Conservation (phyloP, 1,139 yeast species). For the Suhomyces terraborum region DNA sequence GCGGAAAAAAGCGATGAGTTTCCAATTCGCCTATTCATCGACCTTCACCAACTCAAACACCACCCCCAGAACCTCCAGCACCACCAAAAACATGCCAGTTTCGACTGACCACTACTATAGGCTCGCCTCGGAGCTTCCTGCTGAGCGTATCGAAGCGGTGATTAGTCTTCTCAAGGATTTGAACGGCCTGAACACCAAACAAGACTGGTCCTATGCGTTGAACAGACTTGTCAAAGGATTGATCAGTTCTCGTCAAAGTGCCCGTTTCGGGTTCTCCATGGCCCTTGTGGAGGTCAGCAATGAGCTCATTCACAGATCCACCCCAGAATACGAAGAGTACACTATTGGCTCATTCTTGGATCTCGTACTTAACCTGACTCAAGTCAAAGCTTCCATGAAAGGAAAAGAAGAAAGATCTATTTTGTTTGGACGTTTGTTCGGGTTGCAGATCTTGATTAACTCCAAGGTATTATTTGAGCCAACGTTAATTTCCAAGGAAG, state of each 20-base stretch:
- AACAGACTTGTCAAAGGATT: constrained; percentile 79
- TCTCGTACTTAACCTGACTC: constrained; percentile 45
- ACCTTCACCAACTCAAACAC: not conserved
- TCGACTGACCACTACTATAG: constrained; percentile 76
- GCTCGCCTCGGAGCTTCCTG: constrained; percentile 74
- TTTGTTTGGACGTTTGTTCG: constrained; percentile 83
- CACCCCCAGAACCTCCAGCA: not conserved
- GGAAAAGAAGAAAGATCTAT: constrained; percentile 84
- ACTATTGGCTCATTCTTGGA: constrained; percentile 42
- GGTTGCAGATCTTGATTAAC: constrained; percentile 73
- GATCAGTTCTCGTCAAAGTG: constrained; percentile 78
- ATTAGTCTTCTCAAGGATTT: constrained; percentile 64
- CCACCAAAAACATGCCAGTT: constrained; percentile 42
- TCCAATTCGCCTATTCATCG: constrained; percentile 1
- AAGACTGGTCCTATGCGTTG: constrained; percentile 83
- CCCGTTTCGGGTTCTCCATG: constrained; percentile 86
- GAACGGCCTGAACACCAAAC: constrained; percentile 40
- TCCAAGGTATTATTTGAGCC: constrained; percentile 46
- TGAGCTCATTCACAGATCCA: constrained; percentile 35
- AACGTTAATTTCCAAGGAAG: constrained; percentile 27
- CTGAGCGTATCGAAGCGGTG: constrained; percentile 75
- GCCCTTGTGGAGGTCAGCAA: constrained; percentile 78
- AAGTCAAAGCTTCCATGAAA: constrained; percentile 53
- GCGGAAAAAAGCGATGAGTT: constrained; percentile 10
- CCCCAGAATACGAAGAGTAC: constrained; percentile 31